Base-by-base conservation (phyloP, 1,284 basidiomycete species). In the Irpex sp. region DNA sequence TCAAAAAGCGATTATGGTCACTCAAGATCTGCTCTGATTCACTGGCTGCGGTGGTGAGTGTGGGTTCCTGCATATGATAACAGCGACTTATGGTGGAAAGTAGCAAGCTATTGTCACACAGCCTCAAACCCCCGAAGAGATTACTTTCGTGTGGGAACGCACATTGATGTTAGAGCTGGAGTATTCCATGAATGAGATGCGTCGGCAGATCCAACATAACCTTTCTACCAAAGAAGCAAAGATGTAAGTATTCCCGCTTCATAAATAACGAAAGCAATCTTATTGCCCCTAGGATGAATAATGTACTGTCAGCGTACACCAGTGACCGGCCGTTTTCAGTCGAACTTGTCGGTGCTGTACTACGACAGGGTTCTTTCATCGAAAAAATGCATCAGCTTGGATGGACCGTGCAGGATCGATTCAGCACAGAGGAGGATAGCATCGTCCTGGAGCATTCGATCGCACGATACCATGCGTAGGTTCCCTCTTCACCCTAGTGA, bases 361-460 rank as follows among this genome's bases (percentile, higher is more conserved):
- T 65, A 8, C 57, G 62, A 7, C 64, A 65, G 49, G 59, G 64
- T 31, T 60, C 62, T 13, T 67, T 67, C 58, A 62, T 67, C 13
- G 64, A 67, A 60, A 67, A 71, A 65, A 71, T 71, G 69, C 64
- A 68, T 52, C 19, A 52, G 15, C 67, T 70, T 26, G 68, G 67
- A 1, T 71, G 70, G 70, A 71, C 69, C 1, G 58, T 62, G 13
- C 60, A 66, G 4, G 65, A 63, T 2, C 67, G 62, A 36, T 71
- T 71, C 55, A 65, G 67, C 47, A 40, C 58, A 15, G 47, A 60
- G 15, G 64, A 66, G 8, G 69, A 71, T 51, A 66, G 67, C 34
- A 21, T 63, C 9, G 67, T 70, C 9, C 62, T 71, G 13, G 58
- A 60, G 2, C 70, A 69, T 48, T 59, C 66, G 2, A 70, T 66